Evolutionary conservation across 768 basidiomycete genomes (phyloP).

Genomic region (Tephrocybe sp.): DNA sequence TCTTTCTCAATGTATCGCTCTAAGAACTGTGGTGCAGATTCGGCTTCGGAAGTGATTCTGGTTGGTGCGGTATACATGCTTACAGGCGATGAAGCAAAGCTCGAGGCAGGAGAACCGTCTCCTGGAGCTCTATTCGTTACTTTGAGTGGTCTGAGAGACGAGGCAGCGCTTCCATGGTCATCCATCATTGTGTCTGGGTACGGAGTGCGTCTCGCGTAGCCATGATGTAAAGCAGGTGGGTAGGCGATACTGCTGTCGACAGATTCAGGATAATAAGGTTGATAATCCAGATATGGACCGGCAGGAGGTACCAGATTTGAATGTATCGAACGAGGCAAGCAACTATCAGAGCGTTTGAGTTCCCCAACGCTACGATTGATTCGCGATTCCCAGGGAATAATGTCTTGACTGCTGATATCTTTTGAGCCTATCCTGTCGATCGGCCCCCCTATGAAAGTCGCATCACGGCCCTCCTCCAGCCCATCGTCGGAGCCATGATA

Average conservation of each 20-base stretch:
- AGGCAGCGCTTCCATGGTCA: conserved; percentile 27
- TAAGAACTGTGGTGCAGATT: conserved; percentile 28
- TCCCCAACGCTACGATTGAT: conserved; percentile 43
- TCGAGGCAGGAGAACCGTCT: conserved; percentile 36
- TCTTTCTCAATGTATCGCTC: conserved; percentile 28
- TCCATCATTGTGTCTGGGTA: conserved; percentile 19
- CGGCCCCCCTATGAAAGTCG: conserved; percentile 17
- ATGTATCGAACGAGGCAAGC: conserved; percentile 19
- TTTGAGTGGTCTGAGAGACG: conserved; percentile 41
- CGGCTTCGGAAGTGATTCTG: conserved; percentile 1
- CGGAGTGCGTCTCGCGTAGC: conserved; percentile 20
- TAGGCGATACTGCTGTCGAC: conserved; percentile 17
- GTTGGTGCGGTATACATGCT: conserved; percentile 12
- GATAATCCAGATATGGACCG: conserved; percentile 18
- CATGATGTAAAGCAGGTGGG: conserved; percentile 18
- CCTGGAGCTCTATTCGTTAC: conserved; percentile 49
- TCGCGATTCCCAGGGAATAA: conserved; percentile 32
- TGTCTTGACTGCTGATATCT: conserved; percentile 23
- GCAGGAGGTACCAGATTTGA: conserved; percentile 17
- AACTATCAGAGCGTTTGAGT: conserved; percentile 31
- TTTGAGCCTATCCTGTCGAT: conserved; percentile 20
- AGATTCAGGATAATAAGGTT: conserved; percentile 19
- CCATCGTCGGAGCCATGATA: conserved; percentile 20
- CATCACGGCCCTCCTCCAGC: conserved; percentile 19
- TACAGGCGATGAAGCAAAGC: conserved; percentile 23